Conservation (phyloP, 768 basidiomycete species). For the Hericium erinaceus region DNA sequence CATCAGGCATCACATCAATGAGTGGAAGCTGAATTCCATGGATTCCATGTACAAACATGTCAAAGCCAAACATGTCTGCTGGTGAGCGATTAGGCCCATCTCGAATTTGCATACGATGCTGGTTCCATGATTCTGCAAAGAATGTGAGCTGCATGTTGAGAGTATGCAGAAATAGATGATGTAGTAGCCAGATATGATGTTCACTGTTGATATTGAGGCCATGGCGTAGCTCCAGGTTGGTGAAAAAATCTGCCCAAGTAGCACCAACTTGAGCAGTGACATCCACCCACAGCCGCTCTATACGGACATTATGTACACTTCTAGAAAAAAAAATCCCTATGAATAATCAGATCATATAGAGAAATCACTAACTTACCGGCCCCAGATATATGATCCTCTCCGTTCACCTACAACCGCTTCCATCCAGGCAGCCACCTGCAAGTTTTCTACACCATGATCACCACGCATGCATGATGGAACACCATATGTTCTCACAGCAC, state of each 20-base stretch:
- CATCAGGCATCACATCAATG: background rate
- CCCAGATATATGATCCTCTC: conserved; percentile 22
- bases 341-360: background rate
- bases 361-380: conserved; percentile 2
- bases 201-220: conserved; percentile 16
- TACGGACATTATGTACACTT: conserved; percentile 18
- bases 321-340: conserved; percentile 1
- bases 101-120: background rate
- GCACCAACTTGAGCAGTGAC: conserved; percentile 17
- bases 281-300: conserved; percentile 21
- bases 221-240: conserved; percentile 14
- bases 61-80: conserved; percentile 17
- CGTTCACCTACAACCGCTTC: conserved; percentile 10
- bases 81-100: conserved; percentile 14
- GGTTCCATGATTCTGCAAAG: background rate
- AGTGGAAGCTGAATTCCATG: background rate
- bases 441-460: conserved; percentile 22
- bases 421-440: conserved; percentile 19
- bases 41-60: conserved; percentile 8
- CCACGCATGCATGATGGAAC: conserved; percentile 17
- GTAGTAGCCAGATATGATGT: conserved; percentile 22
- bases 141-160: conserved; percentile 12
- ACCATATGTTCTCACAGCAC: conserved; percentile 4
- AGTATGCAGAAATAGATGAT: conserved; percentile 17
- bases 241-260: conserved; percentile 16